Evolutionary conservation across 2,329 filamentous ascomycete genomes (phyloP), one percentile per base, ranked within the genome.

Genomic region (Aquanectria penicillioides): DNA sequence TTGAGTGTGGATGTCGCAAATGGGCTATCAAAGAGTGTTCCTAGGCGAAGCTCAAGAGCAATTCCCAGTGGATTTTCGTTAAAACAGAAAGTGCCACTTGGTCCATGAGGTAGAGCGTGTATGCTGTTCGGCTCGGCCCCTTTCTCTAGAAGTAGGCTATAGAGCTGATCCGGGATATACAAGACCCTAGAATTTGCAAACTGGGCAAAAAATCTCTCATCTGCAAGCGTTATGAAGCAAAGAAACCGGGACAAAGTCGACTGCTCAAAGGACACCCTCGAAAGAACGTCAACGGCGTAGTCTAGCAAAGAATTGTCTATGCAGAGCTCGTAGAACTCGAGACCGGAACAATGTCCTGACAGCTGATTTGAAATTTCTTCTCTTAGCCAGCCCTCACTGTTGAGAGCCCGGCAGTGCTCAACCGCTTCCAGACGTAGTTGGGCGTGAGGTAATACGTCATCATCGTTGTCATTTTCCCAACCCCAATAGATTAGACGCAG

Each of bases 121-220:
- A 12, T 20, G 34, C 12, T 7, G 17, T 37, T 10, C 13, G n/a
- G 6, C 22, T 2, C 4, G 8, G 17, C 9, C 9, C 3, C 17
- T 18, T 37, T 37, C 34, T 37, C 34, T 10, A 22, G 9, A 3
- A 37, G 17, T 12, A 37, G 7, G 8, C 2, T 9, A 20, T 18
- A 37, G 6, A 37, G 17, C 17, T 15, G 34, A n/a, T n/a, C n/a
- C n/a, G 17, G 34, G 5, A 1, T 20, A 1, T 20, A 37, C 7
- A 12, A 13, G 4, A 6, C n/a, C 17, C n/a, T n/a, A n/a, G 17
- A 3, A 15, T 12, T 13, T 13, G 11, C 3, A 3, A 10, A 12
- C 8, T 8, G 17, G 1, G 3, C 2, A 12, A 12, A 2, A 0
- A 3, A 22, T 2, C 10, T 5, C 2, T 18, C 11, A 10, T 18